These are phyloP conservation scores for Saccharomycopsis vini DNA, from an alignment of 805 yeast genomes.

Conservation along the genomic window DNA sequence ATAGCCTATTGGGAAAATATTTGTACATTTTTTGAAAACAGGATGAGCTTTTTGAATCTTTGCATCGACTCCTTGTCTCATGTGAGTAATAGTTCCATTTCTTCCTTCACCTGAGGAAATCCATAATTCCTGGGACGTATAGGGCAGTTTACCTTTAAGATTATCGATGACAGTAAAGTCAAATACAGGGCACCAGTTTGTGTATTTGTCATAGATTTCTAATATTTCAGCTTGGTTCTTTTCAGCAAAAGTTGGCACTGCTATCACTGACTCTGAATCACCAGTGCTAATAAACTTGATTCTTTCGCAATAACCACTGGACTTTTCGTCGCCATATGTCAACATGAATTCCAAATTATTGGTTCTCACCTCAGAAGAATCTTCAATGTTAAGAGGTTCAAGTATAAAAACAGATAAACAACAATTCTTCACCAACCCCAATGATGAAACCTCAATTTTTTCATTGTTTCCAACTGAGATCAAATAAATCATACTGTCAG, in stretches of 20 bases:
- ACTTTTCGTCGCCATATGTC: slow-evolving; percentile 8
- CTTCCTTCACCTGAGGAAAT: slow-evolving; percentile 8
- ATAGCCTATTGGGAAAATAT: slow-evolving; percentile 3
- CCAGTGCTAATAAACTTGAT: background rate
- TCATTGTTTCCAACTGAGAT: background rate
- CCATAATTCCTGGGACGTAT: slow-evolving; percentile 12
- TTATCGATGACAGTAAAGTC: slow-evolving; percentile 3
- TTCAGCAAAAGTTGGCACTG: too few species aligned
- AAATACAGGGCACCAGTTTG: slow-evolving; percentile 7
- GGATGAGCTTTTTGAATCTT: background rate
- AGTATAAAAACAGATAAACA: slow-evolving; percentile 7
- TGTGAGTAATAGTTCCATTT: slow-evolving; percentile 5
- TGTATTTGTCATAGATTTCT: slow-evolving; percentile 4
- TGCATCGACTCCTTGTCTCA: slow-evolving; percentile 8
- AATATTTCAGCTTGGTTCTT: background rate
- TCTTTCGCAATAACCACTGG: slow-evolving; percentile 3
- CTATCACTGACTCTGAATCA: background rate
- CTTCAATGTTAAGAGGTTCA: background rate
- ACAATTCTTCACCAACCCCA: background rate
- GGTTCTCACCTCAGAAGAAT: background rate
- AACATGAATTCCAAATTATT: background rate
- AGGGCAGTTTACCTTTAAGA: background rate
- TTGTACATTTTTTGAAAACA: slow-evolving; percentile 3
- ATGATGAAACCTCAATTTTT: background rate
- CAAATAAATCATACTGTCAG: slow-evolving; percentile 4